Conservation (phyloP, 2,329 filamentous ascomycete species). For the Calonectria fujianensis region DNA sequence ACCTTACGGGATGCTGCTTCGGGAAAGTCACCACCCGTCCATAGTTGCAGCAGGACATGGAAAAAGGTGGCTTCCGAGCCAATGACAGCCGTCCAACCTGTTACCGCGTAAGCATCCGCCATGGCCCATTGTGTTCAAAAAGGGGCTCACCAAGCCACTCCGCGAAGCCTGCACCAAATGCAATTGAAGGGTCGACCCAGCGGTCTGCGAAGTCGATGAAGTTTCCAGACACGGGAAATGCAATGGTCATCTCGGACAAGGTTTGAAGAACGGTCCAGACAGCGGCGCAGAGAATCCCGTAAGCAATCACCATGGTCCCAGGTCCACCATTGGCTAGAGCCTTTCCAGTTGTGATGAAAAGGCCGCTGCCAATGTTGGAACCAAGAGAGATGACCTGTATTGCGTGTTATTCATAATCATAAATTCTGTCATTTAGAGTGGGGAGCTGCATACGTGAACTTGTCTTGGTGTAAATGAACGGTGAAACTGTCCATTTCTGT, state of each 20-base stretch:
- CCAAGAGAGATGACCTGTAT: conserved; percentile 46
- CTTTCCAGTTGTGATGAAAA: conserved; percentile 47
- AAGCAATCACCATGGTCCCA: conserved; percentile 47
- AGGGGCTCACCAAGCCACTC: conserved; percentile 46
- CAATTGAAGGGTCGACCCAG: conserved; percentile 49
- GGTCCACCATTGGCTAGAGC: conserved; percentile 47
- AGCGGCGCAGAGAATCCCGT: conserved; percentile 43
- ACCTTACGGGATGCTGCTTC: neutral
- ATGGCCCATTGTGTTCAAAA: neutral
- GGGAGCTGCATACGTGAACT: conserved; percentile 3
- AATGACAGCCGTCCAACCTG: conserved; percentile 45
- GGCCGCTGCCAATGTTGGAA: conserved; percentile 46
- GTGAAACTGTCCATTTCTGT: conserved; percentile 24
- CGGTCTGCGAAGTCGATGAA: conserved; percentile 48
- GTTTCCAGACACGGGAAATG: conserved; percentile 47
- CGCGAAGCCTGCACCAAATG: conserved; percentile 49
- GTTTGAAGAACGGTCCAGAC: conserved; percentile 48
- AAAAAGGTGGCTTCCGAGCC: conserved; percentile 46
- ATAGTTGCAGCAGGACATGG: conserved; percentile 39
- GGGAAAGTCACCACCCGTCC: conserved; percentile 41
- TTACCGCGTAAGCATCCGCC: conserved; percentile 27
- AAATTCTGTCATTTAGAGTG: neutral
- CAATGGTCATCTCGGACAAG: conserved; percentile 47
- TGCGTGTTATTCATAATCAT: neutral
- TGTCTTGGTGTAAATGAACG: conserved; percentile 26